Evolutionary conservation across 2,329 filamentous ascomycete genomes (phyloP).

Genomic region (Pseudonectria buxi): DNA sequence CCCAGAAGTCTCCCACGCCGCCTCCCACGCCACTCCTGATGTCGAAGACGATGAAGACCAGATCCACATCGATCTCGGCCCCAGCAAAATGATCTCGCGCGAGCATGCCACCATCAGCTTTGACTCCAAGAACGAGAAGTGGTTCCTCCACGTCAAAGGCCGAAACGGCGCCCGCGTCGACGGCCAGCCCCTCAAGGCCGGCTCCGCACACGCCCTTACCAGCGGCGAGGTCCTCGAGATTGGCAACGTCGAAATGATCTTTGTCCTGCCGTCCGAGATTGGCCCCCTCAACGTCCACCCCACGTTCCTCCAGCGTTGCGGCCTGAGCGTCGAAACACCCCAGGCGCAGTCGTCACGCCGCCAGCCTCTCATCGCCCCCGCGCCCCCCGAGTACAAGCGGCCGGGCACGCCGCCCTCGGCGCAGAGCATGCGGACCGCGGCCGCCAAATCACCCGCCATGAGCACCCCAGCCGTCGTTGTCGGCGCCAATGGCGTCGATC

Average conservation of each 20-base stretch:
- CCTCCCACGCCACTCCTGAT: slow-evolving; percentile 34
- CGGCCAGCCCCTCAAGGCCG: slow-evolving; percentile 61
- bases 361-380: slow-evolving; percentile 50
- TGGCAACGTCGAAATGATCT: slow-evolving; percentile 95
- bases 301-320: slow-evolving; percentile 62
- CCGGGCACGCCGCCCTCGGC: slow-evolving; percentile 54
- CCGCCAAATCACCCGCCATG: slow-evolving; percentile 26
- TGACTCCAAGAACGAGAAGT: slow-evolving; percentile 60
- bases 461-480: slow-evolving; percentile 32
- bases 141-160: slow-evolving; percentile 82
- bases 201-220: slow-evolving; percentile 57
- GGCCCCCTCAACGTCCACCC: slow-evolving; percentile 60
- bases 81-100: slow-evolving; percentile 74
- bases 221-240: slow-evolving; percentile 92
- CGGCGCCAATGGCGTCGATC: slow-evolving; percentile 55
- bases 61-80: slow-evolving; percentile 83
- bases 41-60: slow-evolving; percentile 42
- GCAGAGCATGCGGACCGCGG: slow-evolving; percentile 19
- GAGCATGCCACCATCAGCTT: slow-evolving; percentile 71
- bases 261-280: slow-evolving; percentile 76
- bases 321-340: slow-evolving; percentile 34
- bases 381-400: slow-evolving; percentile 53
- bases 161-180: slow-evolving; percentile 88
- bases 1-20: slow-evolving; percentile 40
- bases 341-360: slow-evolving; percentile 23